phyloP scores from a whole-genome alignment of 176 grass and related monocot genomes.

The Neostapfia colusana region DNA sequence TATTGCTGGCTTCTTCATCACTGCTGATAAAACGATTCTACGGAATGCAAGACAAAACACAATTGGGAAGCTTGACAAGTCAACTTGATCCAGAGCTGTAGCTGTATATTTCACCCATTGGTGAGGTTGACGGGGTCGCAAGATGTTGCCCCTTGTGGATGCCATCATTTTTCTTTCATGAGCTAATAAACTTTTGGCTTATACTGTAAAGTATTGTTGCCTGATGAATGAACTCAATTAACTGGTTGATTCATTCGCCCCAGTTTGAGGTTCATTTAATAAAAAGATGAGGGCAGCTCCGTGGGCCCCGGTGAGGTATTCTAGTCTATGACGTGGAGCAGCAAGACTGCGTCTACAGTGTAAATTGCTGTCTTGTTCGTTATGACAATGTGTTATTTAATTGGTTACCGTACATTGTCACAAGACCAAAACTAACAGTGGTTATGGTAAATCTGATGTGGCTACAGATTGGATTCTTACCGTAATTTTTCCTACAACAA shows the following conservation, averaged over 20 bases:
- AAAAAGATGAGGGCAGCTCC: constrained; percentile 12
- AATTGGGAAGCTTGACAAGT: constrained; percentile 67
- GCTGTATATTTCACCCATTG: neutral
- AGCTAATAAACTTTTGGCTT: neutral
- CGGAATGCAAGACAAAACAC: constrained; percentile 72
- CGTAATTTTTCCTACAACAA: too few relatives aligned
- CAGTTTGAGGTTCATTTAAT: constrained; percentile 7
- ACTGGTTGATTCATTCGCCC: too few relatives aligned
- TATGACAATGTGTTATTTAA: neutral
- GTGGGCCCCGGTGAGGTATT: neutral
- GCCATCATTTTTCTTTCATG: neutral
- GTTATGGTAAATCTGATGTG: too few relatives aligned
- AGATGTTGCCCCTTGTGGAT: neutral
- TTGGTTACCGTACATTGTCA: too few relatives aligned
- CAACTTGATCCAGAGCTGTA: constrained; percentile 40
- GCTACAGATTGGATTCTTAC: too few relatives aligned
- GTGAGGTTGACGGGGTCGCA: neutral
- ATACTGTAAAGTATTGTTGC: neutral
- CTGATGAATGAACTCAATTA: neutral
- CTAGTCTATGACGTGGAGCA: neutral
- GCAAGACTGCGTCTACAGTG: neutral
- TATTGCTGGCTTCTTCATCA: constrained; percentile 90
- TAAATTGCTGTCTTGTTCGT: neutral
- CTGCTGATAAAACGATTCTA: constrained; percentile 73
- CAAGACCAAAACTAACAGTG: too few relatives aligned